These are phyloP conservation scores for Setaria viridis DNA, from an alignment of 202 grass and related monocot genomes.

Conservation along the genomic window DNA sequence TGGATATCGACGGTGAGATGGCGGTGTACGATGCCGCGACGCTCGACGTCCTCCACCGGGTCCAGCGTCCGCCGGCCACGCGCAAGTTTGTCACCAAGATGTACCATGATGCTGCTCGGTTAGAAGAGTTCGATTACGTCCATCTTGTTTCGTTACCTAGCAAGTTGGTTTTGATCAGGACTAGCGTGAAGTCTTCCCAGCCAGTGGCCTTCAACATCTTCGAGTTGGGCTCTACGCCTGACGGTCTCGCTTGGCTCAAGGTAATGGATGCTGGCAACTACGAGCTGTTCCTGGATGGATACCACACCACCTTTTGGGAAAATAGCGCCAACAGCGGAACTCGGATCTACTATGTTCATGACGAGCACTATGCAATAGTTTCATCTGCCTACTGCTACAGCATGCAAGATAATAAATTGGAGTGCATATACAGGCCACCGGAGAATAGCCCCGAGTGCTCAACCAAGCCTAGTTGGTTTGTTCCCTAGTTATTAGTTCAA, in stretches of 20 bases:
- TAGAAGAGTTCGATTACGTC: background rate
- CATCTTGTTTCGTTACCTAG: background rate
- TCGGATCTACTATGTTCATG: constrained; percentile 15
- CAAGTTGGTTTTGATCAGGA: background rate
- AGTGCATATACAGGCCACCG: background rate
- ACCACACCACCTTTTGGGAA: background rate
- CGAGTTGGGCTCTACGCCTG: background rate
- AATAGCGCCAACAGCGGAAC: background rate
- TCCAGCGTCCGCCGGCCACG: background rate
- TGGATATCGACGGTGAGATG: background rate
- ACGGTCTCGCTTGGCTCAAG: background rate
- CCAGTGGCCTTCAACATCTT: background rate
- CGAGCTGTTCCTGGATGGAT: background rate
- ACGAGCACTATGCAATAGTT: background rate
- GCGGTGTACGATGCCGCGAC: background rate
- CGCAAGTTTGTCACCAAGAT: background rate
- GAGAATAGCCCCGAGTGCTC: background rate
- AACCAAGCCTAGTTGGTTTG: constrained; percentile 9
- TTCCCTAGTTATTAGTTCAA: background rate
- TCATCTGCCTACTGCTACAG: background rate
- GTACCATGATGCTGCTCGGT: too few relatives aligned
- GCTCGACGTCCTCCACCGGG: background rate
- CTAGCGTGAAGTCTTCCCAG: background rate
- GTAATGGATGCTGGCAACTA: background rate
- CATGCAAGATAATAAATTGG: background rate